Conservation (phyloP, 2,329 filamentous ascomycete genomes). For the Diaporthe nobilis region DNA sequence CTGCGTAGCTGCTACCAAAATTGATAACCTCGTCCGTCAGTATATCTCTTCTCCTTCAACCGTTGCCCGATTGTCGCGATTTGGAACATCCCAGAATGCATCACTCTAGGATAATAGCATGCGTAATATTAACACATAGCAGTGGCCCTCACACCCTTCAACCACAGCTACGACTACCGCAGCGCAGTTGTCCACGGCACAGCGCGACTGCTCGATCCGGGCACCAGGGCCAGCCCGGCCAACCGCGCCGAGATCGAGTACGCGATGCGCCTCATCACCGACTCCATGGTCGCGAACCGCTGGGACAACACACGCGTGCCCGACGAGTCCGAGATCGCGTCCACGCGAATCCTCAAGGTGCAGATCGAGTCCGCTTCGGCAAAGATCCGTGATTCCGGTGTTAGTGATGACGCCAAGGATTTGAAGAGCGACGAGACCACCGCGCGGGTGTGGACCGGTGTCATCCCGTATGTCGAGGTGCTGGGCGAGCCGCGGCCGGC, state of each 20-base stretch:
- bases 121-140: too few relatives aligned
- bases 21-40: conserved; percentile 80
- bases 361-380: conserved; percentile 79
- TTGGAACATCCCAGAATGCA: too few relatives aligned
- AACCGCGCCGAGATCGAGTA: conserved; percentile 79
- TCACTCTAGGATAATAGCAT: too few relatives aligned
- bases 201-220: conserved; percentile 72
- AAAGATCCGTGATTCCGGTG: conserved; percentile 78
- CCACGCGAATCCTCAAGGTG: conserved; percentile 80
- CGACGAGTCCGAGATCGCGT: conserved; percentile 79
- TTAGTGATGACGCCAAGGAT: conserved; percentile 68
- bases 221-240: conserved; percentile 25
- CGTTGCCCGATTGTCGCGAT: too few relatives aligned
- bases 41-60: too few relatives aligned
- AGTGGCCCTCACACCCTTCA: conserved; percentile 82
- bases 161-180: conserved; percentile 90
- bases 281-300: conserved; percentile 77
- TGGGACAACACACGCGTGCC: conserved; percentile 80
- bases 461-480: conserved; percentile 73
- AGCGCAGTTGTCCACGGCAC: conserved; percentile 84
- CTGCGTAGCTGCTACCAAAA: conserved; percentile 78
- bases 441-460: conserved; percentile 68
- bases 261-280: conserved; percentile 84
- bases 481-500: conserved; percentile 75
- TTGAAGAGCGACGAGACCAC: conserved; percentile 48